Evolutionary conservation across 352 stramenopile species (phyloP).

Genomic region (Globisporangium uncinulatum): DNA sequence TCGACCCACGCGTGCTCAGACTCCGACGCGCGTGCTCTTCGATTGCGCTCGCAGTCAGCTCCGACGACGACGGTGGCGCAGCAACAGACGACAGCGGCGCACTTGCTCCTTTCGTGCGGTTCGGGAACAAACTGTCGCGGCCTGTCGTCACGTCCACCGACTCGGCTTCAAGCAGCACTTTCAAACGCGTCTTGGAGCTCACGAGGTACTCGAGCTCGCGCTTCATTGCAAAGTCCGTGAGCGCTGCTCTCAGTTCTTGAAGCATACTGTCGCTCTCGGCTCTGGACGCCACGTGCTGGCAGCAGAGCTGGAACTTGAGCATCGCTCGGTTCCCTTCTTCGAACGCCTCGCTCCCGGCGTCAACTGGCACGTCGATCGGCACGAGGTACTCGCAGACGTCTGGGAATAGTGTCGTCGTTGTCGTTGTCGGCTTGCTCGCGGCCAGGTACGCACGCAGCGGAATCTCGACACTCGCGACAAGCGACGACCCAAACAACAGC

Average conservation of each 20-base stretch:
- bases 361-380: conserved; percentile 24
- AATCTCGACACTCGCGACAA: conserved; percentile 43
- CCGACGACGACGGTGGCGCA: conserved; percentile 12
- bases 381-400: conserved; percentile 45
- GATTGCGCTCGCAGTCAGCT: conserved; percentile 23
- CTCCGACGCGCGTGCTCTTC: conserved; percentile 10
- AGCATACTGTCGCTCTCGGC: conserved; percentile 3
- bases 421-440: conserved; percentile 24
- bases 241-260: conserved; percentile 10
- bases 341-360: not conserved
- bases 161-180: conserved; percentile 59
- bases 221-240: conserved; percentile 37
- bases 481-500: conserved; percentile 62
- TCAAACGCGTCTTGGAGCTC: conserved; percentile 64
- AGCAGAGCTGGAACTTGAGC: conserved; percentile 51
- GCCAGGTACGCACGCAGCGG: conserved; percentile 44
- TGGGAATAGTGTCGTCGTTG: conserved; percentile 10
- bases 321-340: conserved; percentile 14
- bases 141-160: conserved; percentile 66
- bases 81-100: conserved; percentile 5
- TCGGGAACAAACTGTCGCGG: conserved; percentile 18
- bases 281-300: conserved; percentile 21
- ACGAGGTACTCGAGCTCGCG: conserved; percentile 52
- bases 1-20: conserved; percentile 7
- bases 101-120: conserved; percentile 7